Evolutionary conservation across 495 filamentous ascomycete genomes (phyloP).

Genomic region (Neurospora sp.): DNA sequence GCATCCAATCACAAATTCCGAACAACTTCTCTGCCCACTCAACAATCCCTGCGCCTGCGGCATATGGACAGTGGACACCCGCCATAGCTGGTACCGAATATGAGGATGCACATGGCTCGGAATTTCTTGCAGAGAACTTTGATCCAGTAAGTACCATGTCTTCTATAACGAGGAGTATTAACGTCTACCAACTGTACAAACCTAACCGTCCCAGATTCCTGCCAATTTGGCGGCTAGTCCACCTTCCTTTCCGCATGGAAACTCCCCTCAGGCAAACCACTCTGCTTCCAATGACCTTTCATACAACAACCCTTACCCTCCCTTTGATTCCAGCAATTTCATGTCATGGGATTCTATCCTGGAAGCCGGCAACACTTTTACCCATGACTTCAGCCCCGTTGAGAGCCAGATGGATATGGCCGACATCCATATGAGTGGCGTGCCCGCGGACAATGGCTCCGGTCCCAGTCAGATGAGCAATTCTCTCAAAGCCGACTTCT

Average conservation of each 20-base stretch:
- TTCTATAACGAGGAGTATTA: neutral
- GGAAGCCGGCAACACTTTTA: fast-evolving
- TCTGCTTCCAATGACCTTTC: neutral
- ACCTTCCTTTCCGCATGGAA: neutral
- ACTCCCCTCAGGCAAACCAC: neutral
- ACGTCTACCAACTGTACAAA: neutral
- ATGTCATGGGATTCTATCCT: fast-evolving
- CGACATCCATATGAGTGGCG: neutral
- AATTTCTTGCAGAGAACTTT: neutral
- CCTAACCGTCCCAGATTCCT: neutral
- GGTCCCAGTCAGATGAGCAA: neutral
- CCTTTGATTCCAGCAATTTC: neutral
- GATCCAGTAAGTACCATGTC: neutral
- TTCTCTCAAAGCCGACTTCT: neutral
- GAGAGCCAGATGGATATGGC: neutral
- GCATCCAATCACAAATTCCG: neutral
- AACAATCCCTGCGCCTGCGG: neutral
- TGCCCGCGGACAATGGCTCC: neutral
- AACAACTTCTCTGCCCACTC: neutral
- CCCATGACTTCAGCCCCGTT: neutral
- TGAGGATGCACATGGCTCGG: neutral
- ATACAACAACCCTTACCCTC: fast-evolving
- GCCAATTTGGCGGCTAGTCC: neutral
- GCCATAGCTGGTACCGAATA: neutral
- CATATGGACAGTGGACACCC: neutral